Evolutionary conservation across 768 basidiomycete species (phyloP), one percentile per base, ranked within the genome.

Genomic region (Panaeolus cyanescens): DNA sequence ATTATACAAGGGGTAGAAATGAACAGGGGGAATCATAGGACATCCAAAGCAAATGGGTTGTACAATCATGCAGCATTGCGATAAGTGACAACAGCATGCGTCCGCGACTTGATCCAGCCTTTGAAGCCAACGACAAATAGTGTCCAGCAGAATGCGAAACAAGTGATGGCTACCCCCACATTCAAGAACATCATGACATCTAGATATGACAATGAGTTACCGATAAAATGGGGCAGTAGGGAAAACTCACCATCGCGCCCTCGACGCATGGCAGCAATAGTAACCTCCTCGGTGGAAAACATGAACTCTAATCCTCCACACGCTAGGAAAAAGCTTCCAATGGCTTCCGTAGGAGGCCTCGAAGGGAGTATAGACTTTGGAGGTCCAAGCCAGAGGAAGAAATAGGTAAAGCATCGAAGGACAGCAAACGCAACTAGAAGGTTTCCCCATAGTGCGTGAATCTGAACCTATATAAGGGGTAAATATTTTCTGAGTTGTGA

Each of bases 141-240:
- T 2, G 85, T 83, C 95, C 95, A 99, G 70, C 87, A 88, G 76
- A 95, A 95, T 22, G 90, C 87, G 53, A 94, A 79, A 64, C 91
- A 94, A 1, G 93, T 95, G 59, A 95, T 80, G 4, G 95, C 92
- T 32, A 97, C 88, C 8, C 92, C 88, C 10, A 92, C 79, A 66
- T 92, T 92, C 57, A 93, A 75, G 77, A 95, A 92, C 91, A 95
- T 91, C 89, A 95, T 91, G 53, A 93, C 85, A 71, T 93, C 92
- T 92, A 59, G 4, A 30, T 54, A 59, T 58, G 58, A 42, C 56
- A 66, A 33, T 15, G 12, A 42, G 50, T n/a, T 42, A 60, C 25
- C 20, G 33, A 25, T 58, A 28, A 56, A 31, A 54, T 20, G 40
- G 15, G 17, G 56, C 19, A 54, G 25, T 37, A 55, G 33, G 28